Evolutionary conservation across 2,329 filamentous ascomycete genomes (phyloP).

Genomic region (Chaetomium globosum): DNA sequence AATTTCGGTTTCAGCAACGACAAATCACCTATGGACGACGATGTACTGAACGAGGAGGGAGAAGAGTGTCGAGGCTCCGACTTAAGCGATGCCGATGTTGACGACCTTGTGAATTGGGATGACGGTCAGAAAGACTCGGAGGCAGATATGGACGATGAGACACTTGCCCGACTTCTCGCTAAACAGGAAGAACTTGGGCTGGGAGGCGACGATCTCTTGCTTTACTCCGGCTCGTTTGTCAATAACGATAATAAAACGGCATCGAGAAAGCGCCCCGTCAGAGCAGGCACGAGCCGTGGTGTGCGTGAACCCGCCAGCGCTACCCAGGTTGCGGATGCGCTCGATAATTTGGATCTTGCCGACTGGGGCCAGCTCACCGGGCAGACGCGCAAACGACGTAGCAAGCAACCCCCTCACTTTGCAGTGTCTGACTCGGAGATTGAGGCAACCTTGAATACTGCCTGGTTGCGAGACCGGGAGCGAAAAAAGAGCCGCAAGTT

Average conservation of each 20-base stretch:
- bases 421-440: constrained; percentile 69
- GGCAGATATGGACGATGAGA: constrained; percentile 66
- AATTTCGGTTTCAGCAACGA: constrained; percentile 41
- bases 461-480: constrained; percentile 68
- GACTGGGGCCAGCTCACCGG: constrained; percentile 71
- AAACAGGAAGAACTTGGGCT: constrained; percentile 67
- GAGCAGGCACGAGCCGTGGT: constrained; percentile 32
- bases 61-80: constrained; percentile 6
- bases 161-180: constrained; percentile 61
- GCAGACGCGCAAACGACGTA: constrained; percentile 43
- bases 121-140: constrained; percentile 49
- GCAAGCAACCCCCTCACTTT: constrained; percentile 50
- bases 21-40: constrained; percentile 45
- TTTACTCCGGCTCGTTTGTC: constrained; percentile 55
- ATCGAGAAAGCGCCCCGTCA: constrained; percentile 6
- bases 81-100: constrained; percentile 23
- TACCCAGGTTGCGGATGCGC: constrained; percentile 50
- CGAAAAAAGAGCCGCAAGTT: constrained; percentile 73
- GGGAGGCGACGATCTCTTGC: constrained; percentile 58
- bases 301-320: constrained; percentile 45
- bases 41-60: constrained; percentile 37
- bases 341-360: constrained; percentile 80
- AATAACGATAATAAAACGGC: constrained; percentile 34
- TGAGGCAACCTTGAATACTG: constrained; percentile 58
- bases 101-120: constrained; percentile 38